Conservation (phyloP, 2,329 filamentous ascomycete genomes). For the Apiospora malaysiana region DNA sequence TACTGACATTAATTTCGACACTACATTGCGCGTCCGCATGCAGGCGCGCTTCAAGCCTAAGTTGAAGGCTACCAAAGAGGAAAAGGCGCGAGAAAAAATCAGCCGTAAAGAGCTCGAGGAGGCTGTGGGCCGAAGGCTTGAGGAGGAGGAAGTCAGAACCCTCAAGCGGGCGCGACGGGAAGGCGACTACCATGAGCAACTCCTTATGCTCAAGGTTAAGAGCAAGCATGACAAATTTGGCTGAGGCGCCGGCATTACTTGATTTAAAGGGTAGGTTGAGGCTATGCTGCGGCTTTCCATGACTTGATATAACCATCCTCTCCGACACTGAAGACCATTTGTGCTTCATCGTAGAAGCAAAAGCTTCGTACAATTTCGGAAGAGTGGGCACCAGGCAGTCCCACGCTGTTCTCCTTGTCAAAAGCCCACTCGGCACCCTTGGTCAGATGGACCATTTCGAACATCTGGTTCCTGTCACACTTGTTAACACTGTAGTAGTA, state of each 20-base stretch:
- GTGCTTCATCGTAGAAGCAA: slow-evolving; percentile 66
- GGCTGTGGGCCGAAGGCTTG: slow-evolving; percentile 74
- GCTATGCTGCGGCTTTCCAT: slow-evolving; percentile 51
- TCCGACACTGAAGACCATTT: slow-evolving; percentile 63
- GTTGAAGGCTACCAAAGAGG: slow-evolving; percentile 79
- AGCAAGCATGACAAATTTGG: slow-evolving; percentile 89
- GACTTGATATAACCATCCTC: slow-evolving; percentile 65
- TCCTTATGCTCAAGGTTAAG: slow-evolving; percentile 89
- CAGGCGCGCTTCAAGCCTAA: slow-evolving; percentile 92
- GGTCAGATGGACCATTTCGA: slow-evolving; percentile 65
- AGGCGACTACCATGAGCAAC: slow-evolving; percentile 86
- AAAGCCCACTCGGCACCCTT: slow-evolving; percentile 60
- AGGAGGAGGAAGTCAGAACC: slow-evolving; percentile 84
- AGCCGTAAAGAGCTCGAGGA: slow-evolving; percentile 84
- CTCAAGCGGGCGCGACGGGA: slow-evolving; percentile 84
- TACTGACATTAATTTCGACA: slow-evolving; percentile 68
- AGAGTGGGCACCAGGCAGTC: slow-evolving; percentile 67
- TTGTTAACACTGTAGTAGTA: slow-evolving; percentile 1
- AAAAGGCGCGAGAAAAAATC: slow-evolving; percentile 84
- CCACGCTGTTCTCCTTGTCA: slow-evolving; percentile 60
- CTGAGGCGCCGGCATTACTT: slow-evolving; percentile 39
- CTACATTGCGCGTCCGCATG: slow-evolving; percentile 84
- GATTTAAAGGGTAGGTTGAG: slow-evolving; percentile 4
- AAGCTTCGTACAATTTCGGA: slow-evolving; percentile 69
- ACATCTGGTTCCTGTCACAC: slow-evolving; percentile 54